Evolutionary conservation across 2,329 filamentous ascomycete genomes (phyloP).

Genomic region (Tolypocladium guangdongense): DNA sequence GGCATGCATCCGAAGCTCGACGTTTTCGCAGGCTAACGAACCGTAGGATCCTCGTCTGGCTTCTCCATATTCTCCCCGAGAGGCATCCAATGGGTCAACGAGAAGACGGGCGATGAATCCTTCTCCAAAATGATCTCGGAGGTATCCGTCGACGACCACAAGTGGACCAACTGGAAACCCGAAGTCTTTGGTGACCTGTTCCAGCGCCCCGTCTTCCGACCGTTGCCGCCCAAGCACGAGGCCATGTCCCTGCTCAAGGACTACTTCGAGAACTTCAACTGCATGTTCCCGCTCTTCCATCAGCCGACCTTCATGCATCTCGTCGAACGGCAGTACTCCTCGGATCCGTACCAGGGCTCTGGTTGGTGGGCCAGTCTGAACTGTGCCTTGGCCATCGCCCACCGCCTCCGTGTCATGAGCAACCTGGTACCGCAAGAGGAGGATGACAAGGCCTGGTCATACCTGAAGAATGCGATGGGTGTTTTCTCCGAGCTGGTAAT

Average conservation of each 20-base stretch:
- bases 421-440: constrained; percentile 84
- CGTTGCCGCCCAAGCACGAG: constrained; percentile 75
- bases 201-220: constrained; percentile 70
- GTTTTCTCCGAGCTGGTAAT: constrained; percentile 88
- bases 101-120: constrained; percentile 89
- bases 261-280: constrained; percentile 98
- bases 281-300: constrained; percentile 95
- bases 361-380: constrained; percentile 99
- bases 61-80: constrained; percentile 99
- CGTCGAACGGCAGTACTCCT: constrained; percentile 85
- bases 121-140: constrained; percentile 93
- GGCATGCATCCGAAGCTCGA: not conserved
- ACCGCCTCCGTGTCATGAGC: constrained; percentile 89
- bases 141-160: constrained; percentile 85
- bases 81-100: constrained; percentile 96
- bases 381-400: constrained; percentile 83
- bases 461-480: constrained; percentile 92
- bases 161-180: constrained; percentile 97
- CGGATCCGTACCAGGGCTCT: constrained; percentile 85
- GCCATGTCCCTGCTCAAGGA: constrained; percentile 81
- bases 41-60: constrained; percentile 81
- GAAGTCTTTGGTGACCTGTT: constrained; percentile 94
- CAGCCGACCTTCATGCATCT: constrained; percentile 98
- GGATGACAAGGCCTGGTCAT: constrained; percentile 88
- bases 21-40: constrained; percentile 3